Percentiles rank a stretch among this genome's conserved stretches.
phyloP scores from a whole-genome alignment of 2,329 filamentous ascomycete genomes.

The Diplodia corticola region DNA sequence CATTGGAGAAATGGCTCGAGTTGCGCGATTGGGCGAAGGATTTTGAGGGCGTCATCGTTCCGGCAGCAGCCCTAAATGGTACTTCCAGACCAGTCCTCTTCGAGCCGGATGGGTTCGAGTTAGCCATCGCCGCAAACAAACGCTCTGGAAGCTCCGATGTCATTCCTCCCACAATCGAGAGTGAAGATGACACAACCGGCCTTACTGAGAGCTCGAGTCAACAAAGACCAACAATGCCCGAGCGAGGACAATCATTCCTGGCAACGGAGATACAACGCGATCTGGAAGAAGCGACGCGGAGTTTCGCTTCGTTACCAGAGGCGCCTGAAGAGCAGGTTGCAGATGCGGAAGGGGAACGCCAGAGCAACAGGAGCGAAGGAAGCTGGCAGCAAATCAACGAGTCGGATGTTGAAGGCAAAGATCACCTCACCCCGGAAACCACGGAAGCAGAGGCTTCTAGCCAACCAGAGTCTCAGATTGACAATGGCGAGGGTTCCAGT shows the following conservation, averaged over 20 bases:
- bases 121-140: not conserved
- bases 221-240: constrained; percentile 49
- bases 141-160: not conserved
- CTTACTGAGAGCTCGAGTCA: not conserved
- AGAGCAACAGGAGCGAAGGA: constrained; percentile 40
- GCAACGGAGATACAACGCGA: constrained; percentile 50
- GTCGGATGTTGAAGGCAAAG: constrained; percentile 25
- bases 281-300: constrained; percentile 44
- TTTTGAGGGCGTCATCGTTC: not conserved
- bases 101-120: not conserved
- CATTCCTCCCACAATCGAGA: not conserved
- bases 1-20: not conserved
- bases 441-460: not conserved
- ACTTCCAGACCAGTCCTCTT: not conserved
- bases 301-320: not conserved
- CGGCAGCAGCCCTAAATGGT: not conserved
- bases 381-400: constrained; percentile 44
- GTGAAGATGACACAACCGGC: not conserved
- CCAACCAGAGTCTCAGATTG: not conserved
- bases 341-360: constrained; percentile 32
- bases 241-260: constrained; percentile 46
- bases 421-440: not conserved
- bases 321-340: not conserved
- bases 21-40: constrained; percentile 7
- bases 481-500: not conserved